Evolutionary conservation across 2,329 filamentous ascomycete genomes (phyloP), one percentile per base, ranked within the genome.

Genomic region (Macrophomina tecta): DNA sequence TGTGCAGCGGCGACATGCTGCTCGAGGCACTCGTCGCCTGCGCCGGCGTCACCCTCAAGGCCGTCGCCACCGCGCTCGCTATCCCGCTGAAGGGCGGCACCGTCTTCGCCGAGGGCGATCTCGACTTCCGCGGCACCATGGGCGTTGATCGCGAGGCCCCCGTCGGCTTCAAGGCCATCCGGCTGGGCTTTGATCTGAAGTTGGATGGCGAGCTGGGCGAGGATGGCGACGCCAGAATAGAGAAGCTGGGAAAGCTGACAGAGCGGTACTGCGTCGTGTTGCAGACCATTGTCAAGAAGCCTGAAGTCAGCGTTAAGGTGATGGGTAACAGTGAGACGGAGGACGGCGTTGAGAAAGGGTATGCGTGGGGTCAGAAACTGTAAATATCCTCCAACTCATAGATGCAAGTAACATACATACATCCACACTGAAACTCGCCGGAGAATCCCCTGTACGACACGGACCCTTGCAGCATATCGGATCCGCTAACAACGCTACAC

Each of bases 1-100:
- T 84, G 1, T 84, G 82, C 75, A 80, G 78, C 0, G 82, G 82
- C 12, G 82, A 84, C 69, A 82, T 84, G 81, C 75, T 85, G 12
- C 78, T 84, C 12, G 82, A 84, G 66, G 82, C 82, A 0, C 76
- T 84, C 2, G 82, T 85, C 4, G 82, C 82, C 4, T 84, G 82
- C 72, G 80, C 82, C 1, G 82, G 82, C 30, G 82, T 84, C 3
- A 84, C 82, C n/a, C 74, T 84, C 32, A 83, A 83, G 69, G 82
- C 82, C 9, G 82, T 84, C 1, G 80, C 82, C 4, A 84, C 82
- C 0, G 82, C 81, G 2, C 73, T 84, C 60, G 76, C 74, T 0
- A 79, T 84, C 11, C 80, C 80, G 5, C 78, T 84, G 46, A 72
- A 73, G n/a, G 73, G 73, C 2, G 82, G 82, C 2, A 79, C 73